These are phyloP conservation scores for Eucommia ulmoides DNA, from an alignment of 257 asterid species.

Conservation along the genomic window DNA sequence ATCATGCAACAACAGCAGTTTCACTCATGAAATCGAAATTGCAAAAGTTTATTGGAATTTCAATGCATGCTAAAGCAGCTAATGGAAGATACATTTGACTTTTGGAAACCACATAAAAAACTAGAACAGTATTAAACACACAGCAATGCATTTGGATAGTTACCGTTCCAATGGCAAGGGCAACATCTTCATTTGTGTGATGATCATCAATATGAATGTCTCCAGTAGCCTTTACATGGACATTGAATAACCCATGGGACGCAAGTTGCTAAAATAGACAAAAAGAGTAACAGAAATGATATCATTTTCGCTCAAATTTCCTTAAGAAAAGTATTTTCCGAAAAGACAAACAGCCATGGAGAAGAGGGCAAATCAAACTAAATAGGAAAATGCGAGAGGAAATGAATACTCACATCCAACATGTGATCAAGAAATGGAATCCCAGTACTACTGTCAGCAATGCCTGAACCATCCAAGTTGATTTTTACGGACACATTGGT, in stretches of 20 bases:
- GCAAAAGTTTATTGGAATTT: too few relatives aligned
- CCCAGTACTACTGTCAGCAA: slow-evolving; percentile 69
- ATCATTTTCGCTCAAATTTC: too few relatives aligned
- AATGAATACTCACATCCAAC: slow-evolving; percentile 52
- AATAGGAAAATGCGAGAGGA: background rate
- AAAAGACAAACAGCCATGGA: background rate
- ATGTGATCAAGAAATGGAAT: slow-evolving; percentile 92
- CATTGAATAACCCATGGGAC: slow-evolving; percentile 81
- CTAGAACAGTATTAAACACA: too few relatives aligned
- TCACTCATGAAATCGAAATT: too few relatives aligned
- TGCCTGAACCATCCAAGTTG: slow-evolving; percentile 80
- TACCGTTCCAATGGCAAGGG: slow-evolving; percentile 83
- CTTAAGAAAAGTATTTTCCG: too few relatives aligned
- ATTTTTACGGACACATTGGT: slow-evolving; percentile 75
- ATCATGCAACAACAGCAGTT: background rate
- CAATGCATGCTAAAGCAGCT: too few relatives aligned
- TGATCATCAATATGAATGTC: slow-evolving; percentile 93
- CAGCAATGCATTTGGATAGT: too few relatives aligned
- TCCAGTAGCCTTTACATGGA: slow-evolving; percentile 75
- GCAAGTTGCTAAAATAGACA: slow-evolving; percentile 63
- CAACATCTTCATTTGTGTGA: slow-evolving; percentile 92
- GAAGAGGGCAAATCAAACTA: background rate
- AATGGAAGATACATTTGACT: too few relatives aligned
- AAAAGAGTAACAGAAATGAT: background rate
- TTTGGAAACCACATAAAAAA: too few relatives aligned